Conservation (phyloP, 108 stramenopile genomes). For the Skeletonema menzelii region DNA sequence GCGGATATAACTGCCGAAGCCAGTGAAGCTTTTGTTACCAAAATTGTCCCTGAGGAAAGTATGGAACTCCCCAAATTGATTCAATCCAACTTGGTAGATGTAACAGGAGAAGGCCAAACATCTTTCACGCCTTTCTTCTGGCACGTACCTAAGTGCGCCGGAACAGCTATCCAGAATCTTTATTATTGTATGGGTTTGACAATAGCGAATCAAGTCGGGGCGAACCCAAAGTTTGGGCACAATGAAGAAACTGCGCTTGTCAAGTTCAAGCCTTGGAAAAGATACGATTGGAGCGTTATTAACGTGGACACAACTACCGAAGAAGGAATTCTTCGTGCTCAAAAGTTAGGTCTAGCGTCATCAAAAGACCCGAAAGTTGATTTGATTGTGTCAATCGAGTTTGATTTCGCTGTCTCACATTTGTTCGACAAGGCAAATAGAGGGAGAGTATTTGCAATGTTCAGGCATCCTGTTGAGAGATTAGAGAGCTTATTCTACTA, state of each 20-base stretch:
- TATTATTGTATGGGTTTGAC: slow-evolving; percentile 38
- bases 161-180: slow-evolving; percentile 30
- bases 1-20: neutral
- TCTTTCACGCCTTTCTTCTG: slow-evolving; percentile 43
- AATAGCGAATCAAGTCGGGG: slow-evolving; percentile 50
- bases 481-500: slow-evolving; percentile 35
- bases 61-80: slow-evolving; percentile 16
- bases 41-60: neutral
- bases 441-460: slow-evolving; percentile 31
- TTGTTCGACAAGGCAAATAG: slow-evolving; percentile 27
- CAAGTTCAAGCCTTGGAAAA: slow-evolving; percentile 22
- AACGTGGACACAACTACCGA: slow-evolving; percentile 52
- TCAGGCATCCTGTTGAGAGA: slow-evolving; percentile 43
- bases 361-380: slow-evolving; percentile 15
- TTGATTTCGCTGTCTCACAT: slow-evolving; percentile 7
- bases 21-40: neutral
- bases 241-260: slow-evolving; percentile 11
- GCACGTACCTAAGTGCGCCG: slow-evolving; percentile 34
- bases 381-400: slow-evolving; percentile 18
- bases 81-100: slow-evolving; percentile 15
- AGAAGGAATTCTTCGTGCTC: slow-evolving; percentile 39
- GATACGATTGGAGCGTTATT: slow-evolving; percentile 13
- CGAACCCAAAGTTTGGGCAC: slow-evolving; percentile 14
- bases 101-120: slow-evolving; percentile 1
- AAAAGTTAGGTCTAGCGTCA: slow-evolving; percentile 26